phyloP scores from a whole-genome alignment of 495 filamentous ascomycete species.

The Immersiella caudata region DNA sequence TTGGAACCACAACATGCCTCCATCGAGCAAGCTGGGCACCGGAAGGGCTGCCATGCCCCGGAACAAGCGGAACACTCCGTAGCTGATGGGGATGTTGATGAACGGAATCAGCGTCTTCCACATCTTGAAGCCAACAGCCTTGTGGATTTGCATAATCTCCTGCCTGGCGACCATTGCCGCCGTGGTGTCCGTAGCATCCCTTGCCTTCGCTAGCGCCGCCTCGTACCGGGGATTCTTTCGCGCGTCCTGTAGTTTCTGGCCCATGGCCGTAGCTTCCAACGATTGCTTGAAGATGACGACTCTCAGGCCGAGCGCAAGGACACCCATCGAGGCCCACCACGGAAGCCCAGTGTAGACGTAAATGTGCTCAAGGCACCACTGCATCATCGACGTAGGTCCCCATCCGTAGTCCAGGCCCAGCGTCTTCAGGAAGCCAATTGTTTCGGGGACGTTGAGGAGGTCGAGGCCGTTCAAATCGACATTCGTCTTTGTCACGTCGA shows the following conservation, averaged over 20 bases:
- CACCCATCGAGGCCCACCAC: conserved; percentile 78
- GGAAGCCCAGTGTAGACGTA: conserved; percentile 73
- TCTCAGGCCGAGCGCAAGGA: conserved; percentile 66
- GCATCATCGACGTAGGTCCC: conserved; percentile 68
- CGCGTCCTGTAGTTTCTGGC: conserved; percentile 57
- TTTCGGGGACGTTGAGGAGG: conserved; percentile 61
- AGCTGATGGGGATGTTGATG: conserved; percentile 70
- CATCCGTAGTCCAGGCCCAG: conserved; percentile 85
- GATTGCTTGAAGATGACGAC: conserved; percentile 65
- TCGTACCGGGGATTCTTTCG: conserved; percentile 50
- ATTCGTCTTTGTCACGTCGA: conserved; percentile 20
- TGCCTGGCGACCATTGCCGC: conserved; percentile 44
- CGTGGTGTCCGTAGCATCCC: conserved; percentile 54
- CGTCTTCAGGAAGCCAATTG: conserved; percentile 79
- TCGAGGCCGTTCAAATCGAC: conserved; percentile 47
- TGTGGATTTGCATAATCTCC: conserved; percentile 55
- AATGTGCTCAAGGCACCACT: conserved; percentile 78
- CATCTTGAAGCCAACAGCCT: conserved; percentile 55
- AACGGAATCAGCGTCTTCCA: conserved; percentile 61
- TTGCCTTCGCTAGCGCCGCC: conserved; percentile 50
- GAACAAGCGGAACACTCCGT: conserved; percentile 77
- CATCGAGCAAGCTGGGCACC: conserved; percentile 72
- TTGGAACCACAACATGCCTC: conserved; percentile 73
- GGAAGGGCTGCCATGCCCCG: conserved; percentile 74
- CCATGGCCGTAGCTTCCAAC: conserved; percentile 60